These are phyloP conservation scores for Hura crepitans DNA, from an alignment of 441 rosid genomes.

Conservation along the genomic window DNA sequence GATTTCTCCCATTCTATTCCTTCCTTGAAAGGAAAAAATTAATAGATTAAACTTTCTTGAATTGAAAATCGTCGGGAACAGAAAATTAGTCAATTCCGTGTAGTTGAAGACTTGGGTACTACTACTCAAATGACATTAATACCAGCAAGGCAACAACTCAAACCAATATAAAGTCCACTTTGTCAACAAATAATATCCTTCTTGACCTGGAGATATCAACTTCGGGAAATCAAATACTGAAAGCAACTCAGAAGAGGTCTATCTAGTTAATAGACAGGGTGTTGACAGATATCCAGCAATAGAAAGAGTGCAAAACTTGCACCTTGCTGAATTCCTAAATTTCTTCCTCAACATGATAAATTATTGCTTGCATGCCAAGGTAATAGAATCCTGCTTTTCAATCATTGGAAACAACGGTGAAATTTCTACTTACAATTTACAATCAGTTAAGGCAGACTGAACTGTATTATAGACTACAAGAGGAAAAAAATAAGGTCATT, in stretches of 20 bases:
- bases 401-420: background rate
- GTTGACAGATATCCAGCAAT: background rate
- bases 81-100: background rate
- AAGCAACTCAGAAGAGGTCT: too few relatives aligned
- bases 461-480: conserved; percentile 28
- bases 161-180: background rate
- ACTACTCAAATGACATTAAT: background rate
- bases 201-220: background rate
- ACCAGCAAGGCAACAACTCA: conserved; percentile 7
- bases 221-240: background rate
- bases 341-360: background rate
- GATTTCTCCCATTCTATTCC: background rate
- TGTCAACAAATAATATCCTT: background rate
- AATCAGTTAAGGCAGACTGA: conserved; percentile 13
- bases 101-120: conserved; percentile 1
- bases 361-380: background rate
- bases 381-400: background rate
- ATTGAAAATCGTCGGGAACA: conserved; percentile 3
- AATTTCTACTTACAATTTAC: background rate
- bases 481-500: conserved; percentile 18
- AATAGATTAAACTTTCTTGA: background rate
- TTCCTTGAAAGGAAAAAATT: background rate
- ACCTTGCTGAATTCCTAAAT: background rate
- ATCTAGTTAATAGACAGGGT: too few relatives aligned
- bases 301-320: too few relatives aligned